phyloP scores from a whole-genome alignment of 169 alveolate genomes.

The Cryptosporidium muris region DNA sequence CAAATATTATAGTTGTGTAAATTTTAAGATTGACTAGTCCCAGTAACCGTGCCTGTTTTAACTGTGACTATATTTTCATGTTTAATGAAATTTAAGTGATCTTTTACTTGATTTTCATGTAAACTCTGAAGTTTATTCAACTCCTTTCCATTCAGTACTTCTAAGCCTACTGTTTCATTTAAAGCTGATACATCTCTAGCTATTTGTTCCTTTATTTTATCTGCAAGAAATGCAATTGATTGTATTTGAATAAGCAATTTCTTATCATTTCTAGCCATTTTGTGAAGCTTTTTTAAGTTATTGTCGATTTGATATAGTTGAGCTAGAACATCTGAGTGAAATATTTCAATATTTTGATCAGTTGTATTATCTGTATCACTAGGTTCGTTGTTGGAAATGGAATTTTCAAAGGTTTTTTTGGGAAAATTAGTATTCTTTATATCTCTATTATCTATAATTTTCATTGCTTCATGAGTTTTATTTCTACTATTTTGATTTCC shows the following conservation, averaged over 20 bases:
- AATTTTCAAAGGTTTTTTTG: not conserved
- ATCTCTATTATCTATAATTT: constrained; percentile 12
- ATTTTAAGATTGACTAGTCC: too few species aligned
- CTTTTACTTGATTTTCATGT: constrained; percentile 37
- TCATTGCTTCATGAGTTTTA: not conserved
- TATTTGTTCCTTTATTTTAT: constrained; percentile 54
- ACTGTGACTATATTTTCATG: constrained; percentile 65
- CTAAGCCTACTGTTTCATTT: constrained; percentile 30
- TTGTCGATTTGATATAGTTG: constrained; percentile 43
- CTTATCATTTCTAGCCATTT: constrained; percentile 24
- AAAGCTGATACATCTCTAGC: constrained; percentile 58
- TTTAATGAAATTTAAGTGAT: constrained; percentile 38
- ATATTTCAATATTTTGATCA: not conserved
- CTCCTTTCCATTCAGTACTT: constrained; percentile 47
- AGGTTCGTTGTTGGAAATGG: not conserved
- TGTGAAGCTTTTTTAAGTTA: constrained; percentile 32
- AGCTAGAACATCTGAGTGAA: constrained; percentile 55
- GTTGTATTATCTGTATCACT: not conserved
- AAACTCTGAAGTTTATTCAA: constrained; percentile 36
- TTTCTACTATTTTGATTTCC: too few species aligned
- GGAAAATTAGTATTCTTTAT: not conserved
- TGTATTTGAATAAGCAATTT: constrained; percentile 51
- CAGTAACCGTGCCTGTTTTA: not conserved
- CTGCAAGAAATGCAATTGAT: constrained; percentile 44
- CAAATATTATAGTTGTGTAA: too few species aligned